A percentile compares a stretch with the other conserved stretches of the same genome.
Evolutionary conservation across 495 filamentous ascomycete genomes (phyloP).

Genomic region (Neohortaea acidophila): DNA sequence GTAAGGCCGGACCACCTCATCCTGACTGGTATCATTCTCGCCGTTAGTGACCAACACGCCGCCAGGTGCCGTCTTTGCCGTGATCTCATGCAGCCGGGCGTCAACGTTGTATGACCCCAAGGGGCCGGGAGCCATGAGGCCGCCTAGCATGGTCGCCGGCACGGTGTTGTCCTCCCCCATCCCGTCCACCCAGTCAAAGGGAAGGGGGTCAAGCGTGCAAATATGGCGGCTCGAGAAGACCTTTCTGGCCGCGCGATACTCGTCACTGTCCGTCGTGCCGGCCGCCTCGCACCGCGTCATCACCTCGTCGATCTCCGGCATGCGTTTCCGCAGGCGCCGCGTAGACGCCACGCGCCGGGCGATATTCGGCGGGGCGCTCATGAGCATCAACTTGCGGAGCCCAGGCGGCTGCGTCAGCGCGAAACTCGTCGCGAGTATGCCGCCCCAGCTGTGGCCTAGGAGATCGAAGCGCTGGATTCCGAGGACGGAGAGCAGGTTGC

Average conservation of each 20-base stretch:
- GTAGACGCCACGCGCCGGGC: constrained; percentile 20
- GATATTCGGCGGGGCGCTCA: constrained; percentile 28
- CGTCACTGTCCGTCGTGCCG: constrained; percentile 27
- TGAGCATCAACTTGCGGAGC: constrained; percentile 30
- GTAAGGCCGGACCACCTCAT: constrained; percentile 31
- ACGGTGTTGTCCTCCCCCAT: constrained; percentile 32
- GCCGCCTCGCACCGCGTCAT: constrained; percentile 27
- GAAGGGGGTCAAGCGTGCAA: constrained; percentile 28
- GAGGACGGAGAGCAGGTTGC: constrained; percentile 32
- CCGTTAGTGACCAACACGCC: constrained; percentile 37
- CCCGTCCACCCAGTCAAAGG: constrained; percentile 20
- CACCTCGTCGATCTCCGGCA: constrained; percentile 33
- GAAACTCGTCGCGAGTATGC: constrained; percentile 32
- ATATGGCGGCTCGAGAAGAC: constrained; percentile 31
- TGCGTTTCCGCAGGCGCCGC: constrained; percentile 20
- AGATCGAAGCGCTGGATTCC: constrained; percentile 30
- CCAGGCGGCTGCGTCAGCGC: constrained; percentile 27
- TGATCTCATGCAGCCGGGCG: constrained; percentile 5
- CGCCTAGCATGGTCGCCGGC: constrained; percentile 37
- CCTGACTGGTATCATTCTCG: constrained; percentile 34
- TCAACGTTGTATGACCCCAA: constrained; percentile 29
- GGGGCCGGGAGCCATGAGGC: constrained; percentile 32
- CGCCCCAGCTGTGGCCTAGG: constrained; percentile 38
- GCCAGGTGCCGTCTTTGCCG: constrained; percentile 6
- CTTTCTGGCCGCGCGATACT: constrained; percentile 32